Conservation (phyloP, 257 asterid species). For the Solanum appendiculatum region DNA sequence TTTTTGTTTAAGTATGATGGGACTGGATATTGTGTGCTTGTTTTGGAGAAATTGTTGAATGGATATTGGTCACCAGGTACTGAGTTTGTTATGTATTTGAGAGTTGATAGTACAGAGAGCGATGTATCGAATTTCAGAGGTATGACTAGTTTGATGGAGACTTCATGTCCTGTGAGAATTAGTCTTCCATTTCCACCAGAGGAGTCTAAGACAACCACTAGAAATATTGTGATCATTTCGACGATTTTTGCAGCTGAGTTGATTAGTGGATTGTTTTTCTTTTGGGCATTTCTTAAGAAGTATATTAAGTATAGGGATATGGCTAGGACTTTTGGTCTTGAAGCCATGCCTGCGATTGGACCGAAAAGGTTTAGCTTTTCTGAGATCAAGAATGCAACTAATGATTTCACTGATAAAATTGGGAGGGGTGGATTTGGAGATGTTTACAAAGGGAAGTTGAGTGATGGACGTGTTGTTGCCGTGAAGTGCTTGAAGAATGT, state of each 20-base stretch:
- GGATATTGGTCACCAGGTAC: slow-evolving; percentile 73
- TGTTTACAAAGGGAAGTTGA: slow-evolving; percentile 63
- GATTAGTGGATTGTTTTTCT: slow-evolving; percentile 57
- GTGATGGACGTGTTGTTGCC: slow-evolving; percentile 68
- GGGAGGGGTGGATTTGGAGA: slow-evolving; percentile 80
- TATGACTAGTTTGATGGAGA: slow-evolving; percentile 49
- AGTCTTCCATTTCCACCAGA: slow-evolving; percentile 60
- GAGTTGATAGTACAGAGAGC: slow-evolving; percentile 50
- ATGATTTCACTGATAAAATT: slow-evolving; percentile 40
- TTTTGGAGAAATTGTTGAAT: slow-evolving; percentile 34
- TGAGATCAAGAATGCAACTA: slow-evolving; percentile 58
- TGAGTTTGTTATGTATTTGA: slow-evolving; percentile 42
- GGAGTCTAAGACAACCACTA: slow-evolving; percentile 38
- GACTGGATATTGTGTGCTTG: slow-evolving; percentile 43
- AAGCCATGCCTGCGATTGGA: slow-evolving; percentile 71
- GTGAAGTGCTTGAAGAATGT: slow-evolving; percentile 59
- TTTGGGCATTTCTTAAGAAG: slow-evolving; percentile 71
- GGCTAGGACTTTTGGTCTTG: slow-evolving; percentile 84
- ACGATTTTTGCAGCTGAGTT: slow-evolving; percentile 70
- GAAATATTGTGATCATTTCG: slow-evolving; percentile 52
- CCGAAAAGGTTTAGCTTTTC: slow-evolving; percentile 59
- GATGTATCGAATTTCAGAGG: slow-evolving; percentile 42
- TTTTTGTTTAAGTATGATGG: slow-evolving; percentile 72
- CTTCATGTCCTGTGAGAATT: slow-evolving; percentile 57
- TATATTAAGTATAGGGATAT: slow-evolving; percentile 78